Conservation (phyloP, 1,139 yeast species). For the Candida smagusa region DNA sequence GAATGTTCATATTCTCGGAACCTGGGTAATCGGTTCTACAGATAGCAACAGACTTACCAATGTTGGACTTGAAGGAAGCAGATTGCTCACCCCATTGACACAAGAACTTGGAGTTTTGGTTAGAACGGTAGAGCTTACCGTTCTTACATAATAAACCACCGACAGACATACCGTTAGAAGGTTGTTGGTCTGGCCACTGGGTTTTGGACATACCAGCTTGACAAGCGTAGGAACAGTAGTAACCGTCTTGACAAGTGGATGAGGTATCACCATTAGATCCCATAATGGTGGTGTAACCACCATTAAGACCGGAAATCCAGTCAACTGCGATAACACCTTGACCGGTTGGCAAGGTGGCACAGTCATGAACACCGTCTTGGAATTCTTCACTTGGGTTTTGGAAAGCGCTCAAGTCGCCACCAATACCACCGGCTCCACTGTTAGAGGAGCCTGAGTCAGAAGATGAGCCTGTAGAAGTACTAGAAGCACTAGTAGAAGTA, state of each 20-base stretch:
- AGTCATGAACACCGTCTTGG: slow-evolving; percentile 60
- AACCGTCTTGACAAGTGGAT: slow-evolving; percentile 66
- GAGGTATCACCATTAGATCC: slow-evolving; percentile 63
- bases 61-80: slow-evolving; percentile 57
- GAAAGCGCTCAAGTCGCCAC: slow-evolving; percentile 57
- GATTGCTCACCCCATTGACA: slow-evolving; percentile 75
- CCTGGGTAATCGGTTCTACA: slow-evolving; percentile 91
- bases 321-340: slow-evolving; percentile 69
- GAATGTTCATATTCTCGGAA: slow-evolving; percentile 82
- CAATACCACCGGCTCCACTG: slow-evolving; percentile 28
- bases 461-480: slow-evolving; percentile 13
- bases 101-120: slow-evolving; percentile 54
- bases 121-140: slow-evolving; percentile 69
- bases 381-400: slow-evolving; percentile 52
- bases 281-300: slow-evolving; percentile 76
- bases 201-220: slow-evolving; percentile 91
- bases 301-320: slow-evolving; percentile 49
- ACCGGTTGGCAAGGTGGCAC: slow-evolving; percentile 64
- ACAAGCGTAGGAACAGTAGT: slow-evolving; percentile 82
- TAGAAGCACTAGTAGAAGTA: slow-evolving; percentile 15
- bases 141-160: slow-evolving; percentile 73
- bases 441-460: slow-evolving; percentile 5
- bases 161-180: slow-evolving; percentile 69
- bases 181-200: slow-evolving; percentile 78
- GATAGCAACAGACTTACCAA: slow-evolving; percentile 60